A percentile compares a stretch with the other conserved stretches of the same genome.
Evolutionary conservation across 2,329 filamentous ascomycete species (phyloP).

Genomic region (Tympanopsis confertula): DNA sequence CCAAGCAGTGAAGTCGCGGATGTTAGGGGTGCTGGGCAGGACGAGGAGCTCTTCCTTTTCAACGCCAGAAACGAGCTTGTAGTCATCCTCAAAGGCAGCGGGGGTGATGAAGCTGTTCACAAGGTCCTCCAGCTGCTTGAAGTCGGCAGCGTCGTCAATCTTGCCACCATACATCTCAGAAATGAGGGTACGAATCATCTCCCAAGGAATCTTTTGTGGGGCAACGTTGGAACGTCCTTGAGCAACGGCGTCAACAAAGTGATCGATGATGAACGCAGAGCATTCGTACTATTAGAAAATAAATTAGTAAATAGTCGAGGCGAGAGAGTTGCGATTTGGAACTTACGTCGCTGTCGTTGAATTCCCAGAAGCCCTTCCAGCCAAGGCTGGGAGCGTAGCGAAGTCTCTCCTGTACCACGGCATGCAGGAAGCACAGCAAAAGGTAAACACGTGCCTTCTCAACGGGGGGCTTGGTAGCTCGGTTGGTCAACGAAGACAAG

Average conservation of each 20-base stretch:
- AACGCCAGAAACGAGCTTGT: slow-evolving; percentile 68
- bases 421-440: slow-evolving; percentile 85
- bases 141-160: slow-evolving; percentile 84
- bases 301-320: slow-evolving; percentile 9
- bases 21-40: slow-evolving; percentile 68
- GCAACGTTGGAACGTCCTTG: slow-evolving; percentile 84
- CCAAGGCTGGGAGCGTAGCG: slow-evolving; percentile 87
- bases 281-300: slow-evolving; percentile 69
- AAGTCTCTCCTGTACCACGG: slow-evolving; percentile 86
- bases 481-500: slow-evolving; percentile 66
- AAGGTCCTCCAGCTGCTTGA: slow-evolving; percentile 58
- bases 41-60: slow-evolving; percentile 49
- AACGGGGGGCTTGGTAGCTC: slow-evolving; percentile 71
- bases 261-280: slow-evolving; percentile 88
- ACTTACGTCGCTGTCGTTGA: slow-evolving; percentile 97
- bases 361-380: slow-evolving; percentile 99
- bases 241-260: slow-evolving; percentile 77
- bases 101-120: slow-evolving; percentile 74
- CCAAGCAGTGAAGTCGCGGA: slow-evolving; percentile 83
- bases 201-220: slow-evolving; percentile 89
- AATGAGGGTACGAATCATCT: slow-evolving; percentile 81
- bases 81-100: slow-evolving; percentile 80
- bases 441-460: slow-evolving; percentile 86
- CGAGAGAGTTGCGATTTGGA: slow-evolving; percentile 9
- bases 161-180: slow-evolving; percentile 96